phyloP scores from a whole-genome alignment of 2,329 filamentous ascomycete genomes.

The Monosporascus cannonballus region DNA sequence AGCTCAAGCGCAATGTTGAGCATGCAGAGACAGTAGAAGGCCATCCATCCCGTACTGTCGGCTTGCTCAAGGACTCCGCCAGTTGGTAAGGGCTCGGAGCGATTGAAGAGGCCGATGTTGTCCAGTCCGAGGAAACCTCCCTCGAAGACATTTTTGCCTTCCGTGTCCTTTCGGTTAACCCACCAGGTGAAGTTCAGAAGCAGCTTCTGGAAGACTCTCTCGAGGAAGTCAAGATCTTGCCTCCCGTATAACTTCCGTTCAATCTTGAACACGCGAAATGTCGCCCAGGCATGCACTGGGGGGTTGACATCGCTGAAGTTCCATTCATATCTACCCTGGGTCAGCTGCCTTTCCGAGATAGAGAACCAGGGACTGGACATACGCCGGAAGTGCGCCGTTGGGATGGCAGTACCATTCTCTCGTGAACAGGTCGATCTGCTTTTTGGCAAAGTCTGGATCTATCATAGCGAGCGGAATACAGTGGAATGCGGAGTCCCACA shows the following conservation, averaged over 20 bases:
- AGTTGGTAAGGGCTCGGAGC: slow-evolving; percentile 88
- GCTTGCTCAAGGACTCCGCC: slow-evolving; percentile 92
- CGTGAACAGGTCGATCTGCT: slow-evolving; percentile 92
- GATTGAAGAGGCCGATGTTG: slow-evolving; percentile 97
- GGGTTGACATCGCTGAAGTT: slow-evolving; percentile 97
- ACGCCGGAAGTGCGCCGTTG: slow-evolving; percentile 89
- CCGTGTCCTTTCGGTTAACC: slow-evolving; percentile 92
- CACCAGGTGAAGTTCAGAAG: slow-evolving; percentile 98
- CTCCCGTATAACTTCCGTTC: slow-evolving; percentile 95
- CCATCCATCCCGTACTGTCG: slow-evolving; percentile 98
- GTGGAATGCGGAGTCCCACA: slow-evolving; percentile 96
- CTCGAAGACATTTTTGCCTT: slow-evolving; percentile 96
- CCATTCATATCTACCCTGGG: slow-evolving; percentile 64
- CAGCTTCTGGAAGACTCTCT: slow-evolving; percentile 93
- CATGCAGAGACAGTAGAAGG: slow-evolving; percentile 94
- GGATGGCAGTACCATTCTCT: slow-evolving; percentile 99
- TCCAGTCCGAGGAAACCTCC: slow-evolving; percentile 92
- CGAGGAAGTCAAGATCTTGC: slow-evolving; percentile 90
- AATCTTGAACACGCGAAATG: slow-evolving; percentile 95
- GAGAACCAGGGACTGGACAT: slow-evolving; percentile 27
- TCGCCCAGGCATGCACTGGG: slow-evolving; percentile 92
- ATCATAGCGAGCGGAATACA: slow-evolving; percentile 96
- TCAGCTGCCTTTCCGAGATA: slow-evolving; percentile 9
- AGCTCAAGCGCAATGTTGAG: slow-evolving; percentile 93
- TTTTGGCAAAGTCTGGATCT: slow-evolving; percentile 95